Base-by-base conservation (phyloP, 805 yeast species). In the Zygosaccharomyces rouxii region DNA sequence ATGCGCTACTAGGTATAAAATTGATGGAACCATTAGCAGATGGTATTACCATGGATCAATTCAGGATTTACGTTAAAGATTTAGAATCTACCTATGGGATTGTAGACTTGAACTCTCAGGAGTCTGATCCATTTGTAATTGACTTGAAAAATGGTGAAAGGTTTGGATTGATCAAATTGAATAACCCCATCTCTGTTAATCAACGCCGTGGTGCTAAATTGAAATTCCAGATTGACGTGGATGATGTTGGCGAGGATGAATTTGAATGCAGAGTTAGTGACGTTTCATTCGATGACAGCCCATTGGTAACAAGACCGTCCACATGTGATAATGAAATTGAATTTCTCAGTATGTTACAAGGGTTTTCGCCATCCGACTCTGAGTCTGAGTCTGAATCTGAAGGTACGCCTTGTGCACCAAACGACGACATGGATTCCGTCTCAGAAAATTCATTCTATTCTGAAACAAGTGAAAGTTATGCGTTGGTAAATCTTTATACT, bases 131-230 rank as follows among this genome's bases (percentile, higher is more conserved):
- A 11, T 51, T 51, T 26, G 47, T 59, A 2, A 53, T 61, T 9
- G 64, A 61, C 44, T 48, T 61, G 37, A 58, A 55, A 46, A 59
- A 57, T 41, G 64, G 65, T 4, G 64, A 61, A 35, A 40, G 56
- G 9, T 58, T 61, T 48, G 64, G 63, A 2, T 40, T 61, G 26
- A 46, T 58, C 37, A 47, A 47, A 30, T 35, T 54, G 25, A 46
- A 51, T 19, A 38, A 45, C 18, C 58, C 60, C 3, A 39, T 53
- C 4, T 49, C 51, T 3, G 37, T 47, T 9, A 52, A 52, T 21
- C 60, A 56, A 35, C 25, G 46, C 13, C 54, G 57, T n/a, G 57
- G 57, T 10, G 62, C 62, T 16, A 57, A 54, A 35, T n/a, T 58
- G 44, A 57, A 56, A 47, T 55, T 58, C 29, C 56, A 54, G 26